These are phyloP conservation scores for Ceriops decandra DNA, from an alignment of 345 rosid species.

Conservation along the genomic window DNA sequence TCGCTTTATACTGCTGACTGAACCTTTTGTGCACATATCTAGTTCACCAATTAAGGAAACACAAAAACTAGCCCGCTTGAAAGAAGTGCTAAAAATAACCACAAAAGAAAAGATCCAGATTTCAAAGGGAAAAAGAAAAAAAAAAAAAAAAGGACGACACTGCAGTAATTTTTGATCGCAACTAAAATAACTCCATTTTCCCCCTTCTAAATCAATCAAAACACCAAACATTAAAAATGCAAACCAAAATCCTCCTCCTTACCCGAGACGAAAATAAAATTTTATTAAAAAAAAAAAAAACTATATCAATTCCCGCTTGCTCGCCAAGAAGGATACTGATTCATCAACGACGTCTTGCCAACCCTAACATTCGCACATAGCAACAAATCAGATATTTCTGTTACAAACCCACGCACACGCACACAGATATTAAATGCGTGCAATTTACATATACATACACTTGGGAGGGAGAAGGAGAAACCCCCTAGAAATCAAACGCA, in stretches of 20 bases:
- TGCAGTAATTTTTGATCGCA: too few species aligned
- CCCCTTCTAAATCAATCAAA: too few species aligned
- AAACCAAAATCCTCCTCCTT: background rate
- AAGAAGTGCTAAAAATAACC: background rate
- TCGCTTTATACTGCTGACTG: conserved; percentile 95
- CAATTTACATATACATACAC: too few species aligned
- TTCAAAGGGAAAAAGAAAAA: background rate
- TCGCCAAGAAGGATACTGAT: conserved; percentile 72
- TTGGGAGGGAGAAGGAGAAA: background rate
- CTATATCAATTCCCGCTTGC: background rate
- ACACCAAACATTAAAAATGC: background rate
- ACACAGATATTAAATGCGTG: background rate
- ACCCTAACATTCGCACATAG: conserved; percentile 53
- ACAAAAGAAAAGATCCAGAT: background rate
- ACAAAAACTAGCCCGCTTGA: background rate
- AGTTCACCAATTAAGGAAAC: conserved; percentile 12
- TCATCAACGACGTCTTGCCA: conserved; percentile 98
- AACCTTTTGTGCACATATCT: conserved; percentile 81
- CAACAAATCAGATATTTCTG: background rate
- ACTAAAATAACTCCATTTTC: too few species aligned
- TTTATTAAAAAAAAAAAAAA: background rate
- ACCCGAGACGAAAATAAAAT: background rate
- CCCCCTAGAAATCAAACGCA: conserved; percentile 4
- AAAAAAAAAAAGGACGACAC: too few species aligned
- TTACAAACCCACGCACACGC: background rate